phyloP scores from a whole-genome alignment of 805 yeast species.

The Phaffomyces antillensis region DNA sequence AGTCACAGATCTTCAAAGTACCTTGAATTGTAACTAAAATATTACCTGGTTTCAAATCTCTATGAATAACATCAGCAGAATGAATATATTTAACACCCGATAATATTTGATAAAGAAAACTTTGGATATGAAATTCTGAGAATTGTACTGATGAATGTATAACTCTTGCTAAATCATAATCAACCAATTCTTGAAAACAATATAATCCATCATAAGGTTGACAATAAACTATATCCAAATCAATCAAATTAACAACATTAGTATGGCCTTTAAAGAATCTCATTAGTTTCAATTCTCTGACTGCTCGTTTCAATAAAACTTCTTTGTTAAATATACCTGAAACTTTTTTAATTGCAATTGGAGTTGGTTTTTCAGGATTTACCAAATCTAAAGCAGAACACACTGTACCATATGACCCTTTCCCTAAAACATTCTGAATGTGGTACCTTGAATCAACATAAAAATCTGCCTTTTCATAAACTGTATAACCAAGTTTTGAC shows the following conservation, averaged over 20 bases:
- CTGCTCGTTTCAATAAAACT: slow-evolving; percentile 67
- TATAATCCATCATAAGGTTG: slow-evolving; percentile 80
- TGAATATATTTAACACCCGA: slow-evolving; percentile 88
- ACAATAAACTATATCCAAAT: slow-evolving; percentile 59
- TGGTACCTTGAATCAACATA: slow-evolving; percentile 56
- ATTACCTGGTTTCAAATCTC: slow-evolving; percentile 91
- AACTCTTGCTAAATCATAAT: slow-evolving; percentile 75
- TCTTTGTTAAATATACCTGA: slow-evolving; percentile 61
- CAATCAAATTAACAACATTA: slow-evolving; percentile 68
- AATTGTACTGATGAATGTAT: slow-evolving; percentile 70
- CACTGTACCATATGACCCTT: slow-evolving; percentile 83
- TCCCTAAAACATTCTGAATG: slow-evolving; percentile 56
- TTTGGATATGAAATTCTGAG: slow-evolving; percentile 76
- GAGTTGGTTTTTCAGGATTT: slow-evolving; percentile 22
- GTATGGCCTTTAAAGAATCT: slow-evolving; percentile 76
- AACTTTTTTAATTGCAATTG: slow-evolving; percentile 77
- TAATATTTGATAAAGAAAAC: slow-evolving; percentile 70
- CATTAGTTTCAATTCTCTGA: slow-evolving; percentile 79
- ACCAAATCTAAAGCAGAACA: slow-evolving; percentile 62
- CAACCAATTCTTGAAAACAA: slow-evolving; percentile 81
- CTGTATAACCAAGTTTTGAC: slow-evolving; percentile 22
- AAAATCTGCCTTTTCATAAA: slow-evolving; percentile 51
- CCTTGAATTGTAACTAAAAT: slow-evolving; percentile 73
- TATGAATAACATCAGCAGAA: slow-evolving; percentile 85
- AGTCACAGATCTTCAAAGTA: slow-evolving; percentile 78